Percentiles rank a stretch among this genome's conserved stretches.
phyloP scores from a whole-genome alignment of 768 basidiomycete genomes.

The Kwoniella sp. region DNA sequence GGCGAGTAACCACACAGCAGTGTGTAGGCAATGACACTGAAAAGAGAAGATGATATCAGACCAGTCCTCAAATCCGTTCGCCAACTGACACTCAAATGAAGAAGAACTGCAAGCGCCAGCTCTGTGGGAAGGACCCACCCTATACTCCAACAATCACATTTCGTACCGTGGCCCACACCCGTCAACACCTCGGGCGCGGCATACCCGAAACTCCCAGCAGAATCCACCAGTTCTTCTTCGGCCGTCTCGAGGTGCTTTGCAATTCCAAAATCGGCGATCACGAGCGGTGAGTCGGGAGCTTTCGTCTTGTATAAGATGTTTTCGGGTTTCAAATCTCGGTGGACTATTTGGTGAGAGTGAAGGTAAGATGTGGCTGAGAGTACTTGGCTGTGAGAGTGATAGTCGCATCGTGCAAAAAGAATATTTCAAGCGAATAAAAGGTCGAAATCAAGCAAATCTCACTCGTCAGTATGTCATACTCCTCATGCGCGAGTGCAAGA shows the following conservation, averaged over 20 bases:
- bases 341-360: conserved; percentile 89
- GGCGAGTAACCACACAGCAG: conserved; percentile 93
- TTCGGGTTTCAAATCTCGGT: conserved; percentile 96
- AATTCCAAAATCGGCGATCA: conserved; percentile 97
- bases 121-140: conserved; percentile 63
- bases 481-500: not conserved
- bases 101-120: not conserved
- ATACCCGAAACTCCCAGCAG: conserved; percentile 69
- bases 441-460: not conserved
- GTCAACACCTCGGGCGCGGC: conserved; percentile 72
- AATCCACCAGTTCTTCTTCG: conserved; percentile 48
- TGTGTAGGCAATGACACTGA: conserved; percentile 90
- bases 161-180: conserved; percentile 82
- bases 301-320: conserved; percentile 89
- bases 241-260: conserved; percentile 54
- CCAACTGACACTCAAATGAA: too few species aligned
- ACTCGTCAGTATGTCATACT: too few species aligned
- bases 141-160: conserved; percentile 90
- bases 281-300: conserved; percentile 76
- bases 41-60: not conserved
- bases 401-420: not conserved
- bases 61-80: not conserved
- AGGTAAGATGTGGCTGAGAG: conserved; percentile 85
- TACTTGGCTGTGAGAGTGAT: conserved; percentile 64
- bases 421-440: too few species aligned